Evolutionary conservation across 2,329 filamentous ascomycete species (phyloP).

Genomic region (Sclerotinia minor): DNA sequence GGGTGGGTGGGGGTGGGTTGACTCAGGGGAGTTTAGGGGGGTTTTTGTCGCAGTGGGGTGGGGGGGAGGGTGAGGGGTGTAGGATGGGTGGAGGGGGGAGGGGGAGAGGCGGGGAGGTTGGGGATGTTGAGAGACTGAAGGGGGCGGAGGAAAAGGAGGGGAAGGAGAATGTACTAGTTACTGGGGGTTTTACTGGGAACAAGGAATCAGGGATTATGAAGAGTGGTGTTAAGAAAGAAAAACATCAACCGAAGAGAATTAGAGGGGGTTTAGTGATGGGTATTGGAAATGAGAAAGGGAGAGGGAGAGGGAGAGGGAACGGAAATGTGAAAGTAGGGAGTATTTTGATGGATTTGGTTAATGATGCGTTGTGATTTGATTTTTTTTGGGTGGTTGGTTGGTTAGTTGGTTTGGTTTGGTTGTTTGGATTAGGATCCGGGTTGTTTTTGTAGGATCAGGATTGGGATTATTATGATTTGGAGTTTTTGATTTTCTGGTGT

Average conservation of each 20-base stretch:
- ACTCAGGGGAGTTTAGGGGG: too few relatives aligned
- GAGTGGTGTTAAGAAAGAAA: background rate
- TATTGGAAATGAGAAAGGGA: conserved; percentile 20
- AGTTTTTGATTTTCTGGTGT: background rate
- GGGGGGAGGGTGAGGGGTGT: conserved; percentile 57
- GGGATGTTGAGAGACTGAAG: conserved; percentile 14
- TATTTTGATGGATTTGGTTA: conserved; percentile 69
- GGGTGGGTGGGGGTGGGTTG: conserved; percentile 41
- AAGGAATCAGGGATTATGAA: background rate
- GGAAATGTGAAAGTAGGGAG: conserved; percentile 24
- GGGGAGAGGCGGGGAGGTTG: background rate
- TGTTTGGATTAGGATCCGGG: background rate
- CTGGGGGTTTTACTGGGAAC: too few relatives aligned
- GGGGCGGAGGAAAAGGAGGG: background rate
- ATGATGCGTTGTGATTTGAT: conserved; percentile 51
- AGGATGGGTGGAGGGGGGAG: conserved; percentile 23
- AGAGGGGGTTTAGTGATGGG: conserved; percentile 63
- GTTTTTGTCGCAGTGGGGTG: too few relatives aligned
- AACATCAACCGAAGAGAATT: conserved; percentile 50
- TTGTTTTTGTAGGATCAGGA: conserved; percentile 3
- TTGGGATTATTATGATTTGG: conserved; percentile 20
- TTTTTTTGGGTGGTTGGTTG: background rate
- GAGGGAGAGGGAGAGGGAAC: background rate
- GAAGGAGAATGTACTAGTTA: too few relatives aligned
- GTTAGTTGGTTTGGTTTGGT: background rate